Conservation (phyloP, 331 rosid species). For the Quercus lobata region DNA sequence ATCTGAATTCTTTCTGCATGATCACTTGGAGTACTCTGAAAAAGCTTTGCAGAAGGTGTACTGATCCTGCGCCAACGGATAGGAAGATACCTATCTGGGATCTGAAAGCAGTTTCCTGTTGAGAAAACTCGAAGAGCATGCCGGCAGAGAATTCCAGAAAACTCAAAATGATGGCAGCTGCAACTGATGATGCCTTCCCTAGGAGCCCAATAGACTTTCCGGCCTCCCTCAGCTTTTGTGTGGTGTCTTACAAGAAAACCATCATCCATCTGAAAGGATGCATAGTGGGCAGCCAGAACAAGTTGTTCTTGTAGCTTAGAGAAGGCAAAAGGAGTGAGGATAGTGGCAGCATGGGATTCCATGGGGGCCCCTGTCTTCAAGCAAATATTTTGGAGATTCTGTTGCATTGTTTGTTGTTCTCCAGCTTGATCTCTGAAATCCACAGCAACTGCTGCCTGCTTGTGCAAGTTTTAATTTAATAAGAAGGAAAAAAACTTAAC, state of each 20-base stretch:
- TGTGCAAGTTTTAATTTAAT: constrained; percentile 22
- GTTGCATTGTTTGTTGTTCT: constrained; percentile 98
- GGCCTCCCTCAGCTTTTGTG: constrained; percentile 87
- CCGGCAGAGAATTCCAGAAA: constrained; percentile 91
- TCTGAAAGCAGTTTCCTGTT: constrained; percentile 92
- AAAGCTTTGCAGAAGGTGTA: constrained; percentile 50
- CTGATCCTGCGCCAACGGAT: constrained; percentile 86
- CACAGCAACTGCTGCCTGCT: constrained; percentile 91
- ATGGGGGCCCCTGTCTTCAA: constrained; percentile 98
- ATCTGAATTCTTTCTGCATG: constrained; percentile 69
- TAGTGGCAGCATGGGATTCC: constrained; percentile 92
- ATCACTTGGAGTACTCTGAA: constrained; percentile 54
- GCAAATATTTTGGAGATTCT: constrained; percentile 92
- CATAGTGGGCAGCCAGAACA: constrained; percentile 96
- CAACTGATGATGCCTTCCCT: constrained; percentile 88
- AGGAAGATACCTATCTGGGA: constrained; percentile 91
- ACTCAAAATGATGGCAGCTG: constrained; percentile 93
- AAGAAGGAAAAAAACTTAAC: constrained; percentile 4
- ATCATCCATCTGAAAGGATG: constrained; percentile 81
- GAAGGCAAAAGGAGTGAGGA: constrained; percentile 91
- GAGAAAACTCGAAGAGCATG: constrained; percentile 93
- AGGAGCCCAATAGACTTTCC: constrained; percentile 76
- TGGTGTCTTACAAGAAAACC: constrained; percentile 96
- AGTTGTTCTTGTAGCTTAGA: constrained; percentile 97
- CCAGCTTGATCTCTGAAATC: constrained; percentile 98